phyloP scores from a whole-genome alignment of 331 rosid genomes.

The Pyrus hybrid region DNA sequence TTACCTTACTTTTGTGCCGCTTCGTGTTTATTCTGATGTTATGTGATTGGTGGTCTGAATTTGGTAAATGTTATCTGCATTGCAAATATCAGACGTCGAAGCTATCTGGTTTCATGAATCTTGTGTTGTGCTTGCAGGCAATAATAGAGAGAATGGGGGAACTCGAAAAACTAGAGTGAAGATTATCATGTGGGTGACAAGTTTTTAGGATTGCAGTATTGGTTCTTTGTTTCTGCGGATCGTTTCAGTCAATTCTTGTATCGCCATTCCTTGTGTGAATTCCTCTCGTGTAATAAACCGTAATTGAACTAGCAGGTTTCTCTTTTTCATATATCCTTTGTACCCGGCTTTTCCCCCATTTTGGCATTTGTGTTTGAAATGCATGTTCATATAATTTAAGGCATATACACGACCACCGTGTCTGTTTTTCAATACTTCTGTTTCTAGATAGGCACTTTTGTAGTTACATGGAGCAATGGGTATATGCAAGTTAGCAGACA shows the following conservation, averaged over 20 bases:
- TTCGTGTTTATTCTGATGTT: not conserved
- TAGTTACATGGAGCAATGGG: not conserved
- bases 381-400: not conserved
- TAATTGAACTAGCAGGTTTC: not conserved
- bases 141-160: constrained; percentile 99
- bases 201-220: not conserved
- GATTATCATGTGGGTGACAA: not conserved
- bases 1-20: not conserved
- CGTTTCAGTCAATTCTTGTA: not conserved
- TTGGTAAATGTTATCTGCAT: not conserved
- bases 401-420: not conserved
- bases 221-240: not conserved
- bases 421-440: not conserved
- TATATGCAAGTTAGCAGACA: too few relatives aligned
- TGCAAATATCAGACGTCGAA: not conserved
- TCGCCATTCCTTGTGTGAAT: not conserved
- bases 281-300: constrained; percentile 6
- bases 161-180: constrained; percentile 90
- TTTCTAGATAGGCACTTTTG: not conserved
- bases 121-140: constrained; percentile 49
- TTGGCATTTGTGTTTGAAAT: not conserved
- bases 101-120: not conserved
- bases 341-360: not conserved
- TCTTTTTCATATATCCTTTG: not conserved
- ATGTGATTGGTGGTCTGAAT: not conserved